phyloP scores from a whole-genome alignment of 2,329 filamentous ascomycete genomes.

The Ophiostoma sp. region DNA sequence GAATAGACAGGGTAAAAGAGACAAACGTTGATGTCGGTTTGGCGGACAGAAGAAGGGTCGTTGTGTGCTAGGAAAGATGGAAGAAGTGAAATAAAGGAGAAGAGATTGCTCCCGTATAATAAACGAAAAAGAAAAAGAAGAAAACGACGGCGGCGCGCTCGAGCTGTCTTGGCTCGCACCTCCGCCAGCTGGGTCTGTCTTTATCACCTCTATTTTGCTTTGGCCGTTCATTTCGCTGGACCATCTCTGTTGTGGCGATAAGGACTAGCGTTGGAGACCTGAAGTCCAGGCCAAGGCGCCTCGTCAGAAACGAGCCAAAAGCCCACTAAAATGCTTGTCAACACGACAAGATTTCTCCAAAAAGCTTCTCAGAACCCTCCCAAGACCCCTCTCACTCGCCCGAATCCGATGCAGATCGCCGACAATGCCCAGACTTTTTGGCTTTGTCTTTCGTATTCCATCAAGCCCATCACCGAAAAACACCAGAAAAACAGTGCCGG shows the following conservation, averaged over 20 bases:
- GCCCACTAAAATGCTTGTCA: conserved; percentile 11
- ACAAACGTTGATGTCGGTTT: not conserved
- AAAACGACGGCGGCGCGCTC: not conserved
- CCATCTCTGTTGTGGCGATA: not conserved
- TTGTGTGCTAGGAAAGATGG: not conserved
- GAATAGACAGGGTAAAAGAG: not conserved
- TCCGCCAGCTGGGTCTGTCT: not conserved
- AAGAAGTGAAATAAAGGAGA: not conserved
- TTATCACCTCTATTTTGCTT: not conserved
- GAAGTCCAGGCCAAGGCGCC: conserved; percentile 8
- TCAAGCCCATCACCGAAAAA: not conserved
- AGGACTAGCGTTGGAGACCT: conserved; percentile 4
- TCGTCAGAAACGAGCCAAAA: conserved; percentile 7
- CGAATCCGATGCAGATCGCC: not conserved
- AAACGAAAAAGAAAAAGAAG: not conserved
- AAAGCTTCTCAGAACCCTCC: not conserved
- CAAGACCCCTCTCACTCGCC: not conserved
- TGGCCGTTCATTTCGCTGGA: not conserved
- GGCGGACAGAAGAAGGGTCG: not conserved
- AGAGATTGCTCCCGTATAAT: not conserved
- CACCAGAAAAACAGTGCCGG: not conserved
- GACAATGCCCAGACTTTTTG: not conserved
- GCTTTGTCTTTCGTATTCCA: not conserved
- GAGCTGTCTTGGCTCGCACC: not conserved
- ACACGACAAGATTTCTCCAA: not conserved